phyloP scores from a whole-genome alignment of 2,329 filamentous ascomycete genomes.

The Claviceps sp. region DNA sequence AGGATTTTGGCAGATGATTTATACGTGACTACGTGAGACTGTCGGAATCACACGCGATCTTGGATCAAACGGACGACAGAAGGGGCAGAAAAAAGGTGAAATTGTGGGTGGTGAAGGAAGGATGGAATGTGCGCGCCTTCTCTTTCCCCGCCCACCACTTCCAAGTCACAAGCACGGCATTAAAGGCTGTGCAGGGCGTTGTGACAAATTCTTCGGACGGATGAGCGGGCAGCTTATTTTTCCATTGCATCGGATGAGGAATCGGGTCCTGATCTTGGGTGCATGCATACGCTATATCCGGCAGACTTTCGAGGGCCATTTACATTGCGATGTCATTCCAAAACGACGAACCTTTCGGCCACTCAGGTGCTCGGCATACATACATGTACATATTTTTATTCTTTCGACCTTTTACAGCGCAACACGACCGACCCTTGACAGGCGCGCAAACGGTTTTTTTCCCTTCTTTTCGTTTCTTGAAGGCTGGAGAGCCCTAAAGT shows the following conservation, averaged over 20 bases:
- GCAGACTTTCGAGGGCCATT: slow-evolving; percentile 4
- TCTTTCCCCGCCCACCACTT: neutral
- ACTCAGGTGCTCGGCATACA: slow-evolving; percentile 3
- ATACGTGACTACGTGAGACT: neutral
- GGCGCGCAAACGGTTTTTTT: neutral
- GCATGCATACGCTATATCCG: slow-evolving; percentile 9
- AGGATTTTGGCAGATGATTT: neutral
- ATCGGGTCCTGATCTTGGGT: slow-evolving; percentile 23
- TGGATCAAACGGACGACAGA: slow-evolving; percentile 1
- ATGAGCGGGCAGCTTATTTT: slow-evolving; percentile 13
- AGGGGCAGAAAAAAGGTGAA: neutral
- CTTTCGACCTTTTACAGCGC: neutral
- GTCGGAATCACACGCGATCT: neutral
- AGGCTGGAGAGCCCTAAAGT: neutral
- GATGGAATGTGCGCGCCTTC: neutral
- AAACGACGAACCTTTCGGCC: slow-evolving; percentile 2
- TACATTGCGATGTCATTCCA: neutral
- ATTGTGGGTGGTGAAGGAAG: neutral
- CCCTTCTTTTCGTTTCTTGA: neutral
- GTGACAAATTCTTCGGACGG: slow-evolving; percentile 1
- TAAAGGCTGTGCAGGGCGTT: slow-evolving; percentile 1
- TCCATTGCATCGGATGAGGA: slow-evolving; percentile 25
- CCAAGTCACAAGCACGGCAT: slow-evolving; percentile 3
- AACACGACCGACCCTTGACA: slow-evolving; percentile 1
- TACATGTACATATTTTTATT: neutral